phyloP scores from a whole-genome alignment of 1,139 yeast species.

The Pichia sp. region DNA sequence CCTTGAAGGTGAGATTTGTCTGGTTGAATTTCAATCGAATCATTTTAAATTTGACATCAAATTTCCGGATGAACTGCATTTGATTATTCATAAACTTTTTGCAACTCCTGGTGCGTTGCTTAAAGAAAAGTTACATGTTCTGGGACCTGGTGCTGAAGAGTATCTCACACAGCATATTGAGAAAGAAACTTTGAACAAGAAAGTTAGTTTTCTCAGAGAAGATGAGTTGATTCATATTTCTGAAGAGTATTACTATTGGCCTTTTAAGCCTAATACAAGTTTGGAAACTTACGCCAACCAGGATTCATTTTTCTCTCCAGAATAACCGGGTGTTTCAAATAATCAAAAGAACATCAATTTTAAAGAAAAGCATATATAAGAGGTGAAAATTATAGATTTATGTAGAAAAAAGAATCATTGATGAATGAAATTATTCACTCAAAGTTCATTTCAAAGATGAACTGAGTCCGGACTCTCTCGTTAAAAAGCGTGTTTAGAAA shows the following conservation, averaged over 20 bases:
- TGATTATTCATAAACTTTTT: conserved; percentile 58
- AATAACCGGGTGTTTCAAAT: background rate
- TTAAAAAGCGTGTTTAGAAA: too few relatives aligned
- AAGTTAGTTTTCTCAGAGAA: conserved; percentile 41
- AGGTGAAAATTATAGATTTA: too few relatives aligned
- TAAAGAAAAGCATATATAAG: background rate
- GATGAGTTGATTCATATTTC: conserved; percentile 50
- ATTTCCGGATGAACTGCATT: conserved; percentile 49
- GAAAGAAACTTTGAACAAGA: conserved; percentile 36
- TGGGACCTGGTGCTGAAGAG: conserved; percentile 84
- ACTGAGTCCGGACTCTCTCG: too few relatives aligned
- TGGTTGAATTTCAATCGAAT: conserved; percentile 56
- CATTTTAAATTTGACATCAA: conserved; percentile 20
- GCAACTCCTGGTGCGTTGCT: conserved; percentile 45
- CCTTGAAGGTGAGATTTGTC: conserved; percentile 22
- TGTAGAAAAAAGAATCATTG: background rate
- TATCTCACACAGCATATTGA: conserved; percentile 39
- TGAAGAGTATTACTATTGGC: conserved; percentile 61
- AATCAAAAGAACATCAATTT: background rate
- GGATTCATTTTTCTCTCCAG: conserved; percentile 10
- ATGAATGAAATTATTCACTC: too few relatives aligned
- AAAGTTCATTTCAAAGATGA: too few relatives aligned
- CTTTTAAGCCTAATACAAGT: conserved; percentile 65
- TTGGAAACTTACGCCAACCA: conserved; percentile 35
- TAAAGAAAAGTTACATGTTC: conserved; percentile 39